These are phyloP conservation scores for Candida patagonica DNA, from an alignment of 805 yeast species.

Conservation along the genomic window DNA sequence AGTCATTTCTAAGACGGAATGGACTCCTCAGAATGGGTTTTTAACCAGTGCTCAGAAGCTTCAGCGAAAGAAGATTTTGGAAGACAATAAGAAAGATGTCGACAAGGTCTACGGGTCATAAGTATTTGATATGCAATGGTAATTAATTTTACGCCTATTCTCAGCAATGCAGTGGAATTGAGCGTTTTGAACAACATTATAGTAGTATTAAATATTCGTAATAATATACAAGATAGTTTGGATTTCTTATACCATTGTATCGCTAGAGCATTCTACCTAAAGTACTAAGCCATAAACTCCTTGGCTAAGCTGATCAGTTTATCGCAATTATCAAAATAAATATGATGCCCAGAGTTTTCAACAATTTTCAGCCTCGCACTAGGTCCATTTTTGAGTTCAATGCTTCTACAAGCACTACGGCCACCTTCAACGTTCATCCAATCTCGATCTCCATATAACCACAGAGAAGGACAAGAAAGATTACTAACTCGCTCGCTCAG, in stretches of 20 bases:
- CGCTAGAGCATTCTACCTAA: too few species aligned
- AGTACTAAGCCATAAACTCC: conserved; percentile 13
- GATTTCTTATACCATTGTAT: too few species aligned
- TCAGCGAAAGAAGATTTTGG: conserved; percentile 83
- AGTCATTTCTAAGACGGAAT: conserved; percentile 76
- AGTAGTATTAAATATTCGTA: too few species aligned
- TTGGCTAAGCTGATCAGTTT: conserved; percentile 35
- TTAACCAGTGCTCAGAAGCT: conserved; percentile 95
- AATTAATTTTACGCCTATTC: not conserved
- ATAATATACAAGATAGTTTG: too few species aligned
- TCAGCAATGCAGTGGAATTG: too few species aligned
- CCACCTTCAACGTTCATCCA: conserved; percentile 53
- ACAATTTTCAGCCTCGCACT: conserved; percentile 29
- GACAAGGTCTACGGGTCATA: conserved; percentile 45
- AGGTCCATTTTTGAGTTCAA: conserved; percentile 17
- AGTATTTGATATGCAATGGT: not conserved
- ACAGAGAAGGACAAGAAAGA: conserved; percentile 51
- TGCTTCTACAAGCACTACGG: conserved; percentile 25
- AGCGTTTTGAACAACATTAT: too few species aligned
- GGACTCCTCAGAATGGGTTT: conserved; percentile 95
- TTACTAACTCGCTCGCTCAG: conserved; percentile 42
- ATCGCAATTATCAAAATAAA: conserved; percentile 55
- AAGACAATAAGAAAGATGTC: conserved; percentile 56
- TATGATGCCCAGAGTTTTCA: conserved; percentile 60
- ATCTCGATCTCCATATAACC: conserved; percentile 79